Conservation (phyloP, 192 early-diverging fungal species). For the Coemansia sp. region DNA sequence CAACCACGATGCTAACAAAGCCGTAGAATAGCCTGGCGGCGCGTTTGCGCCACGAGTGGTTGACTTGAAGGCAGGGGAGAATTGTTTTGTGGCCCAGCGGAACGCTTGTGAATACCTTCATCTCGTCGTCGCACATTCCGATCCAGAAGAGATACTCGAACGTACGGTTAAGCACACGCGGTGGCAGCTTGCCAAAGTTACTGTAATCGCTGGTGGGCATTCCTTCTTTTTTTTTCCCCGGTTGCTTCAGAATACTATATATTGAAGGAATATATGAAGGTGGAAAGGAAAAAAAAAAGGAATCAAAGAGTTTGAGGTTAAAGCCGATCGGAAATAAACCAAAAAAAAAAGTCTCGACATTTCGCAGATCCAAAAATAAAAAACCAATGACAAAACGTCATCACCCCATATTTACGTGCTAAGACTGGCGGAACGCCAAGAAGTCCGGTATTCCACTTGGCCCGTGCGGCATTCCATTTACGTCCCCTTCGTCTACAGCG, state of each 20-base stretch:
- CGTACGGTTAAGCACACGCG: slow-evolving; percentile 17
- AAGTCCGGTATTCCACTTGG: not conserved
- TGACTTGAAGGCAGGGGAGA: slow-evolving; percentile 13
- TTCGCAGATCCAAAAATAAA: not conserved
- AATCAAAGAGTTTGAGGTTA: not conserved
- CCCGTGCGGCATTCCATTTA: not conserved
- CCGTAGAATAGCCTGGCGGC: slow-evolving; percentile 44
- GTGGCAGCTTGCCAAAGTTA: slow-evolving; percentile 12
- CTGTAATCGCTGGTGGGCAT: not conserved
- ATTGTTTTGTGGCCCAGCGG: slow-evolving; percentile 27
- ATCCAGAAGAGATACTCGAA: slow-evolving; percentile 45
- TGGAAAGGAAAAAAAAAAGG: not conserved
- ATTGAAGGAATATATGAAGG: not conserved
- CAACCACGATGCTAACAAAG: slow-evolving; percentile 18
- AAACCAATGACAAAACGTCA: not conserved
- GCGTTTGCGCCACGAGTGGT: slow-evolving; percentile 33
- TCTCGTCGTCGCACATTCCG: slow-evolving; percentile 14
- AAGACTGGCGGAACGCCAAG: not conserved
- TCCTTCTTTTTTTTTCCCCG: not conserved
- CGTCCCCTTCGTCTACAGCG: too few species aligned
- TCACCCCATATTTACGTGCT: not conserved
- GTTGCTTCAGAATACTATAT: not conserved
- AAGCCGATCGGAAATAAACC: not conserved
- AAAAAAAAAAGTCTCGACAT: not conserved
- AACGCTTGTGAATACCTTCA: slow-evolving; percentile 10